A percentile compares a stretch with the other conserved stretches of the same genome.
Conservation (phyloP, 2,329 filamentous ascomycete species). For the Fusarium bulbicola region DNA sequence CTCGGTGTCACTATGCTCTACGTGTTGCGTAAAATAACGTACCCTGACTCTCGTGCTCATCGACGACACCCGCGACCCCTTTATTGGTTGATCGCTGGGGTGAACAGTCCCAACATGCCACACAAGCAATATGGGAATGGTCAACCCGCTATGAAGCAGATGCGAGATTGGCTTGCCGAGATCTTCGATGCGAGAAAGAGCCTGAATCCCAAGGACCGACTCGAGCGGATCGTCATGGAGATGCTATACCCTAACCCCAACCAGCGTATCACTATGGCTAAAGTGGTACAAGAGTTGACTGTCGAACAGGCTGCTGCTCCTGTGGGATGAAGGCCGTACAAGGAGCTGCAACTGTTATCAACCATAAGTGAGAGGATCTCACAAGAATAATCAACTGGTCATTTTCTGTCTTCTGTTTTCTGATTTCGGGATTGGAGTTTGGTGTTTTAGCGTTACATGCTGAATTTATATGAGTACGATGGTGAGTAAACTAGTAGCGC, state of each 20-base stretch:
- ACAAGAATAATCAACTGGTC: conserved; percentile 3
- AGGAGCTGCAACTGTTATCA: conserved; percentile 3
- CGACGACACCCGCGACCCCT: conserved; percentile 59
- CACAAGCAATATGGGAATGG: conserved; percentile 50
- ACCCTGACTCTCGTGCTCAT: conserved; percentile 62
- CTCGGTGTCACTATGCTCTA: conserved; percentile 70
- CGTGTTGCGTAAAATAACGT: conserved; percentile 63
- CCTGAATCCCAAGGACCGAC: conserved; percentile 57
- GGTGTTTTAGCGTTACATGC: conserved; percentile 13
- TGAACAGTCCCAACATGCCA: conserved; percentile 54
- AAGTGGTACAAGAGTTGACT: conserved; percentile 57
- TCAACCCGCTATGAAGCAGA: conserved; percentile 57
- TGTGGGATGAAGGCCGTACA: conserved; percentile 11
- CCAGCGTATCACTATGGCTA: conserved; percentile 64
- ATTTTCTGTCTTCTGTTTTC: conserved; percentile 20
- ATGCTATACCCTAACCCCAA: conserved; percentile 63
- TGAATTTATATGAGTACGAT: conserved; percentile 24
- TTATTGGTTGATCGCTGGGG: conserved; percentile 67
- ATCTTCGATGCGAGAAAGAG: conserved; percentile 58
- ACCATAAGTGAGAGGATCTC: not conserved
- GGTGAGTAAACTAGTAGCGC: conserved; percentile 19
- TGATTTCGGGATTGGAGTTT: conserved; percentile 20
- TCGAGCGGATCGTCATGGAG: conserved; percentile 62
- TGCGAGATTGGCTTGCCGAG: conserved; percentile 66
- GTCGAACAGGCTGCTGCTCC: conserved; percentile 34